Percentiles rank a stretch among this genome's conserved stretches.
phyloP scores from a whole-genome alignment of 306 rosid species.

The Trifolium subterraneum region DNA sequence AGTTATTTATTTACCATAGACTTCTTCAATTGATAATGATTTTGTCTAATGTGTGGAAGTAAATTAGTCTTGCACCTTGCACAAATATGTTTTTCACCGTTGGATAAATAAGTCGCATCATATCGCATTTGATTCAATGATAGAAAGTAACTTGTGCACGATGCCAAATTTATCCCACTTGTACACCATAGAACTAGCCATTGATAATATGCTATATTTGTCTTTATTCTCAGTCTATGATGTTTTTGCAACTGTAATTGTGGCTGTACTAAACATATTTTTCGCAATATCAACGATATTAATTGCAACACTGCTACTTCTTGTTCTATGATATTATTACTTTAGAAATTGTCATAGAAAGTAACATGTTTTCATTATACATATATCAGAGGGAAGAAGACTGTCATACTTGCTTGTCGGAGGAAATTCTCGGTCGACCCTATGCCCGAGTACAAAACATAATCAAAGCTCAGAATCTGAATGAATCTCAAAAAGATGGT shows the following conservation, averaged over 20 bases:
- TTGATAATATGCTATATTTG: too few species aligned
- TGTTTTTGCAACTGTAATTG: background rate
- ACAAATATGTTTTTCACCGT: too few species aligned
- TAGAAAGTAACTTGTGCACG: too few species aligned
- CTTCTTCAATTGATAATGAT: background rate
- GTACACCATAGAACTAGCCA: too few species aligned
- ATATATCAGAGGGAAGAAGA: conserved; percentile 47
- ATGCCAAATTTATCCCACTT: too few species aligned
- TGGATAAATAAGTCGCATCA: too few species aligned
- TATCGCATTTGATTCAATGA: too few species aligned
- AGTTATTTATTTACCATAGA: background rate
- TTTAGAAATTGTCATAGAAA: background rate
- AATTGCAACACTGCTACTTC: background rate
- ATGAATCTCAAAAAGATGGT: conserved; percentile 55
- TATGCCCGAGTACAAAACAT: background rate
- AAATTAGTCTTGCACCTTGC: too few species aligned
- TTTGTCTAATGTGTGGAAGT: too few species aligned
- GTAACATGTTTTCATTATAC: conserved; percentile 20
- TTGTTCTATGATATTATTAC: background rate
- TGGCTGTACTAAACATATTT: background rate
- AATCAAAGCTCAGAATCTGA: conserved; percentile 45
- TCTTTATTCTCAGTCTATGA: too few species aligned
- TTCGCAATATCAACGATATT: background rate
- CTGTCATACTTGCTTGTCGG: conserved; percentile 34
- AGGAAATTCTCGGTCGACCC: background rate